Percentiles rank a stretch among this genome's conserved stretches.
These are phyloP conservation scores for Odontarrhena argentea DNA, from an alignment of 345 rosid genomes.

Conservation along the genomic window DNA sequence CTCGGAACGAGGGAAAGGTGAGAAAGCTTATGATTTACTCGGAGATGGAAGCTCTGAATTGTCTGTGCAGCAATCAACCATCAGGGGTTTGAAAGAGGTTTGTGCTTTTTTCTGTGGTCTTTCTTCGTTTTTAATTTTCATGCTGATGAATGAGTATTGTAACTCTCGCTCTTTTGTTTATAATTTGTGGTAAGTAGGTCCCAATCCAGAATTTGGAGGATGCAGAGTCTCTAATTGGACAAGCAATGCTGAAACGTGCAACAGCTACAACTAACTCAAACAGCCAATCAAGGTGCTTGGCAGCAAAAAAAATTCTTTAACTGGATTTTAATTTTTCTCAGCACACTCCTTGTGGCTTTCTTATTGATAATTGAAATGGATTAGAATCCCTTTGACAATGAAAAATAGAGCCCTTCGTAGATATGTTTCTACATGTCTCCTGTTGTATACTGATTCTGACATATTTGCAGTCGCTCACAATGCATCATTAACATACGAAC, in stretches of 20 bases:
- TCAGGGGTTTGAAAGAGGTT: slow-evolving; percentile 83
- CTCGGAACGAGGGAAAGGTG: slow-evolving; percentile 76
- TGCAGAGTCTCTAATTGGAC: slow-evolving; percentile 67
- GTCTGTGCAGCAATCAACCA: slow-evolving; percentile 63
- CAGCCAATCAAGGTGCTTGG: slow-evolving; percentile 75
- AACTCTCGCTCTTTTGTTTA: slow-evolving; percentile 7
- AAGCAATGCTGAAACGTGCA: slow-evolving; percentile 79
- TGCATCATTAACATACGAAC: slow-evolving; percentile 78
- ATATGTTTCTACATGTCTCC: slow-evolving; percentile 6
- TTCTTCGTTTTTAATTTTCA: slow-evolving; percentile 10
- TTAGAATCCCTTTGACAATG: not conserved
- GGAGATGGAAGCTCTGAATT: slow-evolving; percentile 59
- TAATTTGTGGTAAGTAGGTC: slow-evolving; percentile 48
- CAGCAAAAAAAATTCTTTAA: not conserved
- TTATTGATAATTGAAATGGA: not conserved
- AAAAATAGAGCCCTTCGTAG: not conserved
- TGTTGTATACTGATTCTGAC: slow-evolving; percentile 2
- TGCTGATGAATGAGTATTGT: slow-evolving; percentile 20
- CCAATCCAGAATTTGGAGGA: slow-evolving; percentile 52
- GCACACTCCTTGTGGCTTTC: not conserved
- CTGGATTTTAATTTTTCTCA: slow-evolving; percentile 3
- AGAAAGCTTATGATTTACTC: slow-evolving; percentile 67
- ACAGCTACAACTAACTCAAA: slow-evolving; percentile 82
- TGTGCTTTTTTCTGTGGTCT: not conserved
- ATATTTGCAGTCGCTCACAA: slow-evolving; percentile 81